These are phyloP conservation scores for Senecio squalidus DNA, from an alignment of 140 eudicot species.

Conservation along the genomic window DNA sequence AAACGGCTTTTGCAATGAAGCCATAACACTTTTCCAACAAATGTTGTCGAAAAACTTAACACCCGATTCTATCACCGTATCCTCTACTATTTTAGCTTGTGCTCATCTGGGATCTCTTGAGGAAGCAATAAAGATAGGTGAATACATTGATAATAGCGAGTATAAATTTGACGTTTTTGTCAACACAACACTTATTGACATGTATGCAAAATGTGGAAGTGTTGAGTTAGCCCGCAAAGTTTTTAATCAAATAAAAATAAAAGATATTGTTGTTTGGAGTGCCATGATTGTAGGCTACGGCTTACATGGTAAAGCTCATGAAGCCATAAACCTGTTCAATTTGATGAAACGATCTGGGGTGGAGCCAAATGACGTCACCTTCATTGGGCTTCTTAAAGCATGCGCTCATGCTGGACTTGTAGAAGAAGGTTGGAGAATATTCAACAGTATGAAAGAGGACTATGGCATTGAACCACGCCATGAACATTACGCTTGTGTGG, in stretches of 20 bases:
- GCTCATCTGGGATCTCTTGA: slow-evolving; percentile 66
- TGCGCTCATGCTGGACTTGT: slow-evolving; percentile 85
- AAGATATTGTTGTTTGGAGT: slow-evolving; percentile 80
- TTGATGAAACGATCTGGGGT: slow-evolving; percentile 47
- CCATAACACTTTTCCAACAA: slow-evolving; percentile 48
- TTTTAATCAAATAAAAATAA: slow-evolving; percentile 36
- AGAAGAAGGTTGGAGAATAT: slow-evolving; percentile 59
- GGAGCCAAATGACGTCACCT: slow-evolving; percentile 69
- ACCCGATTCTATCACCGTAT: slow-evolving; percentile 62
- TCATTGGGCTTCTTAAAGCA: slow-evolving; percentile 73
- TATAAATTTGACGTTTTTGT: slow-evolving; percentile 41
- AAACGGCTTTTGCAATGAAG: slow-evolving; percentile 55
- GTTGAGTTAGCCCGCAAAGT: slow-evolving; percentile 56
- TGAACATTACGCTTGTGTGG: slow-evolving; percentile 73
- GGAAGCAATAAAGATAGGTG: slow-evolving; percentile 61
- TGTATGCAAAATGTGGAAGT: slow-evolving; percentile 86
- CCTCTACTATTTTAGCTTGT: slow-evolving; percentile 59
- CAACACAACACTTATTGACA: slow-evolving; percentile 72
- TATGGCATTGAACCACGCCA: slow-evolving; percentile 54
- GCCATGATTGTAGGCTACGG: slow-evolving; percentile 90
- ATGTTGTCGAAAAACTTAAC: slow-evolving; percentile 42
- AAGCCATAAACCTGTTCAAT: slow-evolving; percentile 56
- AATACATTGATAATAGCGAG: slow-evolving; percentile 31
- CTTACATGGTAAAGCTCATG: slow-evolving; percentile 58
- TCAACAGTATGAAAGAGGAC: slow-evolving; percentile 52